Percentiles rank a stretch among this genome's conserved stretches.
Conservation (phyloP, 208 protist species). For the Leishmania guyanensis region DNA sequence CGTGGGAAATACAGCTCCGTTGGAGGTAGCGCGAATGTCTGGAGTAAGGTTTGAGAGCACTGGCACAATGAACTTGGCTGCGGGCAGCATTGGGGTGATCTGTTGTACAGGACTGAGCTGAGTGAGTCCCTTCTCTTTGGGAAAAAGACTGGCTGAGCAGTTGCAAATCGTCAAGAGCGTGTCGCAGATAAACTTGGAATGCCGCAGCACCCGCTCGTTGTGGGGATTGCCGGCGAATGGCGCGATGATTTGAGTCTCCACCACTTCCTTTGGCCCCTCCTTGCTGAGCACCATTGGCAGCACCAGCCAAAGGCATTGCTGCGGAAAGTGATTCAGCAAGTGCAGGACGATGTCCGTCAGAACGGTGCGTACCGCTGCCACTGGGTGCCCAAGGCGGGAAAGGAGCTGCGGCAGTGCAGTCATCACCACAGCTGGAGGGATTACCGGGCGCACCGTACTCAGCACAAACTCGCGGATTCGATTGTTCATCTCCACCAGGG, state of each 20-base stretch:
- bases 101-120: slow-evolving; percentile 62
- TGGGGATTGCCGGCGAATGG: slow-evolving; percentile 42
- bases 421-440: slow-evolving; percentile 63
- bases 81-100: slow-evolving; percentile 49
- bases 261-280: slow-evolving; percentile 43
- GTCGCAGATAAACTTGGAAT: slow-evolving; percentile 64
- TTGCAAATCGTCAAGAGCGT: slow-evolving; percentile 83
- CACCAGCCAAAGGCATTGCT: slow-evolving; percentile 90
- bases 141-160: slow-evolving; percentile 44
- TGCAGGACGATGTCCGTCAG: slow-evolving; percentile 64
- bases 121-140: slow-evolving; percentile 41
- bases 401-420: slow-evolving; percentile 88
- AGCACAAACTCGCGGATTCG: slow-evolving; percentile 31
- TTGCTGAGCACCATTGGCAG: slow-evolving; percentile 78
- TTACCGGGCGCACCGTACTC: slow-evolving; percentile 19
- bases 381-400: slow-evolving; percentile 86
- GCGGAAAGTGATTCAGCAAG: slow-evolving; percentile 76
- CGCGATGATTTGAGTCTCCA: slow-evolving; percentile 49
- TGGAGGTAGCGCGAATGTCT: slow-evolving; percentile 32
- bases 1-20: slow-evolving; percentile 49
- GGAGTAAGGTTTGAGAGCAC: slow-evolving; percentile 78
- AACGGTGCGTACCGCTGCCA: slow-evolving; percentile 48
- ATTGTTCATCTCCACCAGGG: slow-evolving; percentile 38
- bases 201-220: slow-evolving; percentile 42
- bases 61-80: slow-evolving; percentile 65